A percentile compares a stretch with the other conserved stretches of the same genome.
phyloP scores from a whole-genome alignment of 306 rosid genomes.

The Dicorynia guianensis region DNA sequence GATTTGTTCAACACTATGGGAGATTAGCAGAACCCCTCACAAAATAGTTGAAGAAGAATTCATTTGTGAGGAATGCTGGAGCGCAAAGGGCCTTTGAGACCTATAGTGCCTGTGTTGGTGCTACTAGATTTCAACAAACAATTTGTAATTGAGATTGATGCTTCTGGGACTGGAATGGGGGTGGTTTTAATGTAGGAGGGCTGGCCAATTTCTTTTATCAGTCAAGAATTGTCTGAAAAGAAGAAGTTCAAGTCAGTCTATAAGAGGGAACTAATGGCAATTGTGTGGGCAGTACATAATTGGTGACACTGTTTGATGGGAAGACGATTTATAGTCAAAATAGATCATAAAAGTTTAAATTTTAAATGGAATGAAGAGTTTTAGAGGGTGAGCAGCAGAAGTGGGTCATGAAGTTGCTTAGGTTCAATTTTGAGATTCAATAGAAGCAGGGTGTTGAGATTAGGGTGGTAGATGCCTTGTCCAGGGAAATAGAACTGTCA shows the following conservation, averaged over 20 bases:
- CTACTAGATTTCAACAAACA: not conserved
- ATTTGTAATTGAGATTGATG: not conserved
- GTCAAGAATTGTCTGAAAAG: not conserved
- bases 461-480: not conserved
- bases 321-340: not conserved
- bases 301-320: not conserved
- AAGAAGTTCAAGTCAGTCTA: not conserved
- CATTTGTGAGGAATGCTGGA: too few species aligned
- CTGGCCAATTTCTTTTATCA: not conserved
- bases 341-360: too few species aligned
- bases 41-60: too few species aligned
- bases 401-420: not conserved
- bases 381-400: not conserved
- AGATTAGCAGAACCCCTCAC: too few species aligned
- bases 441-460: not conserved
- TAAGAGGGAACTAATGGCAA: not conserved
- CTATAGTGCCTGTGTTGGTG: not conserved
- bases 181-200: not conserved
- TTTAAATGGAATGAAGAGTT: not conserved
- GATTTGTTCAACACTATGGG: too few species aligned
- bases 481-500: not conserved
- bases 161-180: not conserved
- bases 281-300: not conserved
- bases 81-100: too few species aligned
- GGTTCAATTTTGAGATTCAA: not conserved